Percentiles rank a stretch among this genome's conserved stretches.
Conservation (phyloP, 495 filamentous ascomycete genomes). For the Aspergillus homomorphus region DNA sequence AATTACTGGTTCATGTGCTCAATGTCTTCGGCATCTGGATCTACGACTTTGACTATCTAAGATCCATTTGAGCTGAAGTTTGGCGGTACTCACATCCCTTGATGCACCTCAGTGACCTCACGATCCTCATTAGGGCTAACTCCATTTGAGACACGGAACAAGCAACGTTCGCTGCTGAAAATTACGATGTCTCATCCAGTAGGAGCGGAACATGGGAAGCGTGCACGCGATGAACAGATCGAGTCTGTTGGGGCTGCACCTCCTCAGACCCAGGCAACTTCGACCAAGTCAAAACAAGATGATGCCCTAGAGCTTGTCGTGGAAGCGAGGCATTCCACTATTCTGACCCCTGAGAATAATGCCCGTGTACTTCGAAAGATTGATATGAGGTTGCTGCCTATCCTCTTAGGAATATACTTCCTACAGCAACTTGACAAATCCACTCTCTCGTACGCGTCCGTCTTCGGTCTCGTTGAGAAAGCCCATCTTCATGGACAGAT, state of each 20-base stretch:
- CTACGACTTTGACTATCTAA: neutral
- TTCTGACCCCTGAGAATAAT: conserved; percentile 54
- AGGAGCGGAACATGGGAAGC: conserved; percentile 21
- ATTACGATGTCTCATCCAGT: conserved; percentile 26
- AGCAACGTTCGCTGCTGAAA: neutral
- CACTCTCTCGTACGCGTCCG: conserved; percentile 51
- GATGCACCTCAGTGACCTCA: neutral
- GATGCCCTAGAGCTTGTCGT: conserved; percentile 45
- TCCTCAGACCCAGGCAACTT: neutral
- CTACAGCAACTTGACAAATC: conserved; percentile 59
- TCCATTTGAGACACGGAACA: too few relatives aligned
- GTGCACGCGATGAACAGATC: conserved; percentile 35
- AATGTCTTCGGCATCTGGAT: neutral
- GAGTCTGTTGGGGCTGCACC: conserved; percentile 31
- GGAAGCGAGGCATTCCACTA: conserved; percentile 34
- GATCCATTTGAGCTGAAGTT: neutral
- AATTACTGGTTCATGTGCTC: neutral
- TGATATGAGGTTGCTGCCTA: conserved; percentile 52
- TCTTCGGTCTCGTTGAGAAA: conserved; percentile 47
- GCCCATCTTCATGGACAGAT: conserved; percentile 45
- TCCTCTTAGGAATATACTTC: conserved; percentile 42
- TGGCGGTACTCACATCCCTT: too few relatives aligned
- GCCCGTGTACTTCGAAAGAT: conserved; percentile 50
- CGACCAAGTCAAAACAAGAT: conserved; percentile 30
- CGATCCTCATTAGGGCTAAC: neutral